Evolutionary conservation across 1,284 basidiomycete genomes (phyloP), one percentile per base, ranked within the genome.

Genomic region (Tilletiopsis washingtonensis): DNA sequence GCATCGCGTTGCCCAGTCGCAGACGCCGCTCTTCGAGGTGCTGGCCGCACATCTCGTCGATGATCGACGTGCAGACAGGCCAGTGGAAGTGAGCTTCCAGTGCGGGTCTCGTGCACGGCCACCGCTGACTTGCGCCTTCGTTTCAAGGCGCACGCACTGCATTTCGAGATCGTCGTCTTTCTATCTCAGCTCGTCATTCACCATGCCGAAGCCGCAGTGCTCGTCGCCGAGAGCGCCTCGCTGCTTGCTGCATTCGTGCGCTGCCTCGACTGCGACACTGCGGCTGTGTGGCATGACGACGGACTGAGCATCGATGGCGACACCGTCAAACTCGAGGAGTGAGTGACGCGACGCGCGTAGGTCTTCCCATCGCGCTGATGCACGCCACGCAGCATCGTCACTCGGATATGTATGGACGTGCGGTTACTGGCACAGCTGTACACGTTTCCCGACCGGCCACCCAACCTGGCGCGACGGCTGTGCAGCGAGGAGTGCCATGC

Each of bases 381-480:
- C 9, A 9, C n/a, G 29, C 9, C 29, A 34, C n/a, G 9, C n/a
- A 34, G n/a, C 29, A n/a, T 43, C 20, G 25, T 68, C 5, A 57
- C 60, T 26, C 54, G 65, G n/a, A 55, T 68, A 7, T 55, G 54
- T 21, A 51, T 57, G 43, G 54, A 57, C 26, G 54, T 56, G 4
- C 48, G 61, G 2, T 53, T 65, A 5, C 49, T 68, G 17, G 55
- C 61, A 9, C 45, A 61, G 38, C 54, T 68, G 1, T 68, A 60
- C 49, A 20, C 41, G 19, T 38, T 42, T 4, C 45, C 48, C 11
- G 45, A 42, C 12, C n/a, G 21, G 12, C 15, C 53, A 14, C 51
- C 51, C 12, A 23, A 34, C 12, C 44, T 68, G 4, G 56, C 57
- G 1, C 37, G 53, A n/a, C 60, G 61, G 32, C 47, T 68, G 6